These are phyloP conservation scores for Aspergillus sp. DNA, from an alignment of 2,329 filamentous ascomycete genomes.

Conservation along the genomic window DNA sequence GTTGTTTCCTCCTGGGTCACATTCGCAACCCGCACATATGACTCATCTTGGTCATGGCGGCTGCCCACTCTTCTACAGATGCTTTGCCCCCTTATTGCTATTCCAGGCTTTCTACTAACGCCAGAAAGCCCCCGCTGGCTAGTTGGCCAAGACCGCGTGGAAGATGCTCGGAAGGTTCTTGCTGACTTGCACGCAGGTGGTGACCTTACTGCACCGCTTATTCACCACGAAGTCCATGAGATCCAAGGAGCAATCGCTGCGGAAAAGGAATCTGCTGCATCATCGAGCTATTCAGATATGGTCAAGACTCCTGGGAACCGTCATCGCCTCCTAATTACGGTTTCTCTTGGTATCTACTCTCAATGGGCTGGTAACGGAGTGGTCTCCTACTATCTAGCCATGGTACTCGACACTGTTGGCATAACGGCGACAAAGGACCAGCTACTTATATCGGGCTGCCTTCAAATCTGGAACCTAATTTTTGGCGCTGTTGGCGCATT, in stretches of 20 bases:
- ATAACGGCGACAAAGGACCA: constrained; percentile 19
- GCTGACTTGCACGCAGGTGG: constrained; percentile 22
- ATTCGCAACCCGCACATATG: constrained; percentile 22
- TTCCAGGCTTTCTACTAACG: constrained; percentile 19
- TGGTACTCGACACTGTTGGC: constrained; percentile 20
- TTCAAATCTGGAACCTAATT: constrained; percentile 26
- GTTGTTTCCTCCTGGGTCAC: constrained; percentile 29
- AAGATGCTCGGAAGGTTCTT: constrained; percentile 18
- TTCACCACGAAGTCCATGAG: constrained; percentile 20
- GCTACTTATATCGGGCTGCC: constrained; percentile 16
- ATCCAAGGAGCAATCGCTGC: constrained; percentile 18
- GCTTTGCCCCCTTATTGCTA: constrained; percentile 16
- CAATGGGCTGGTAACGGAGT: constrained; percentile 31
- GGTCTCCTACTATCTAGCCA: constrained; percentile 20
- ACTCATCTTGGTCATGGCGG: constrained; percentile 23
- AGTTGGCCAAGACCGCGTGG: constrained; percentile 16
- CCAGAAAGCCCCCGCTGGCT: constrained; percentile 26
- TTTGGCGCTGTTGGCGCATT: constrained; percentile 20
- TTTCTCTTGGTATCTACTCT: constrained; percentile 14
- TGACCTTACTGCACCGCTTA: constrained; percentile 17
- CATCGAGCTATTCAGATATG: constrained; percentile 20
- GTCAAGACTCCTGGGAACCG: constrained; percentile 15
- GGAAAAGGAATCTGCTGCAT: constrained; percentile 16
- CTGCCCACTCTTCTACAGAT: constrained; percentile 24
- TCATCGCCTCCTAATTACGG: constrained; percentile 14